Evolutionary conservation across 192 early-diverging fungal genomes (phyloP), one percentile per base, ranked within the genome.

Genomic region (Entophlyctis luteolus): DNA sequence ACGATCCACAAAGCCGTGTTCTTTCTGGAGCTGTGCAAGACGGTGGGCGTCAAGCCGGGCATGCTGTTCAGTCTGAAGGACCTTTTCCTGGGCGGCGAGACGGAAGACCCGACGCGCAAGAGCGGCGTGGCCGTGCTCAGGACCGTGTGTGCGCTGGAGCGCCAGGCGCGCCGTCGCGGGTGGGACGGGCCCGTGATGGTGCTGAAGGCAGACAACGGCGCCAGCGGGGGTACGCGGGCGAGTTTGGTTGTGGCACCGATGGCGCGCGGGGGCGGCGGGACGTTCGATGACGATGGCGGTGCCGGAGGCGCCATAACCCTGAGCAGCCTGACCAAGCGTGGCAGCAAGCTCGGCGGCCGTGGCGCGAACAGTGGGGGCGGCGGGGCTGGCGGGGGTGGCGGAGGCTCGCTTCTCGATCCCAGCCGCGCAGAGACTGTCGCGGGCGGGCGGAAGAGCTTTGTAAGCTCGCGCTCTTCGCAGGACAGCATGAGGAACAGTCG

Each of bases 1-100:
- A 78, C 78, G 4, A 70, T 83, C 31, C 81, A 83, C 66, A 83
- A 83, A 69, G 65, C 79, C 48, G 72, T 83, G 23, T 83, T 83
- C 56, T 83, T 83, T 49, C 63, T 83, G 29, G 81, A 83, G 67
- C 50, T 83, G 46, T 79, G 77, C 56, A 81, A 81, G 56, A 73
- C 79, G 1, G 70, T 81, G 0, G 77, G 77, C 23, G 65, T 81
- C 37, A 79, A 81, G 59, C 58, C 56, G 16, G 52, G 72, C 22
- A 39, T 78, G 47, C 67, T 81, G 25, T 84, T 81, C 48, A 57
- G 57, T 48, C 73, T 81, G 6, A 60, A 47, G 28, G 79, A 81
- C 49, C 56, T 81, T 35, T 60, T 81, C 16, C 33, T 66, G 46
- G 70, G 65, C 46, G 72, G 59, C 29, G 67, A 55, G 18, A 57